Percentiles rank a stretch among this genome's conserved stretches.
These are phyloP conservation scores for Telopea speciosissima DNA, from an alignment of 177 flowering plant species.

Conservation along the genomic window DNA sequence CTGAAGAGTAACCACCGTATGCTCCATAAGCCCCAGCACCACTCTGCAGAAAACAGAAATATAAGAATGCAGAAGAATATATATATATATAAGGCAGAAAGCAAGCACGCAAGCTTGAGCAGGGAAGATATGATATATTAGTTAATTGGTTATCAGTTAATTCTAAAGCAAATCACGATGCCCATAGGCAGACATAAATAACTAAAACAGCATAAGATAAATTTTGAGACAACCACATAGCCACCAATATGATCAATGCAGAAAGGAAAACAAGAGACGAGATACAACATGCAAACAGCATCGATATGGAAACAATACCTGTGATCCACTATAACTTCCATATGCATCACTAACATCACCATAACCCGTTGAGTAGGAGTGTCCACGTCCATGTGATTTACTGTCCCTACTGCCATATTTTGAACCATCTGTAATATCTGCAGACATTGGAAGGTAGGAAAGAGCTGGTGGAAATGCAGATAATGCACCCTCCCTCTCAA, in stretches of 20 bases:
- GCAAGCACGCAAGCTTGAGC: neutral
- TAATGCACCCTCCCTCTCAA: constrained; percentile 83
- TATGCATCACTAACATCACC: constrained; percentile 64
- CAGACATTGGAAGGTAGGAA: constrained; percentile 69
- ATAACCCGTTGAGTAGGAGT: constrained; percentile 69
- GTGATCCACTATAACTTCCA: constrained; percentile 63
- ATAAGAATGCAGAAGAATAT: too few species aligned
- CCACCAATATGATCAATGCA: too few species aligned
- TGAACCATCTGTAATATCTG: constrained; percentile 52
- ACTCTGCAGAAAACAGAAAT: constrained; percentile 34
- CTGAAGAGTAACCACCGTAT: constrained; percentile 66
- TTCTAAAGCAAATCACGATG: too few species aligned
- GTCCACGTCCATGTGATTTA: constrained; percentile 71
- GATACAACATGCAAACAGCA: neutral
- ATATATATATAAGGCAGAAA: neutral
- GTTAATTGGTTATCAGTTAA: neutral
- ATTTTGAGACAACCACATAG: too few species aligned
- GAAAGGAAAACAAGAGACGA: neutral
- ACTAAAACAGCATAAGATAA: too few species aligned
- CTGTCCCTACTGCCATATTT: constrained; percentile 70
- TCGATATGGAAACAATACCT: constrained; percentile 29
- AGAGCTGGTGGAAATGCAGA: constrained; percentile 70
- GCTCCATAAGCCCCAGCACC: constrained; percentile 62
- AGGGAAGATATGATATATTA: too few species aligned
- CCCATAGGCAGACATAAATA: too few species aligned